Evolutionary conservation across 768 basidiomycete species (phyloP), one percentile per base, ranked within the genome.

Genomic region (Paxillus ammoniavirescens): DNA sequence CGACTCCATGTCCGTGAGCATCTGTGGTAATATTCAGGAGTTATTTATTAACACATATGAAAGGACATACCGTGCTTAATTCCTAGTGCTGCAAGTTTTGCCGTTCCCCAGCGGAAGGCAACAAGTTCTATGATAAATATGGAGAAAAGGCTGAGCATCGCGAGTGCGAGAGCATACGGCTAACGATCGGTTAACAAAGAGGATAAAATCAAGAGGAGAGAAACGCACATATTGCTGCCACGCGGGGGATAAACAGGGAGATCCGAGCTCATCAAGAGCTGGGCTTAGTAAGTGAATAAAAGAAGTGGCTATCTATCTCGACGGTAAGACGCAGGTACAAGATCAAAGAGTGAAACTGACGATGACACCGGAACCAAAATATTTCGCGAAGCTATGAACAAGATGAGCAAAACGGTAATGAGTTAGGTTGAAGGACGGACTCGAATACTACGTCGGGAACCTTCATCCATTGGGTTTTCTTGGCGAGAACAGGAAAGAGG

Each of bases 301-400:
- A 3, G 90, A 87, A 9, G 93, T 96, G 1, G 92, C 92, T 53
- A 97, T 87, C 89, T 91, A 58, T 26, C 45, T 49, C 57, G 8
- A 42, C 17, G 21, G 40, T 57, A 8, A 56, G 35, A 18, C 44
- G 33, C 9, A 35, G 18, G 17, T 30, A 38, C 21, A 12, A 23
- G 37, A n/a, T 14, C 0, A 42, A 59, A 10, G 14, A 30, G 37
- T 15, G 7, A 37, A 14, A 74, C 86, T 61, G 53, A 90, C 89
- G 61, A 92, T 91, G 46, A 92, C 89, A 23, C 93, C 93, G 13
- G 90, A 92, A 26, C 93, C 93, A 70, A 95, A 94, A 68, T 87
- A 93, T 70, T 92, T 93, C 31, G 89, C 86, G 66, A 93, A 91
- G 47, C 88, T 89, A 53, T 17, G 21, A 15, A 40, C 8, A 30